Percentiles rank a stretch among this genome's conserved stretches.
Evolutionary conservation across 805 yeast genomes (phyloP).

Genomic region (Candida succiphila): DNA sequence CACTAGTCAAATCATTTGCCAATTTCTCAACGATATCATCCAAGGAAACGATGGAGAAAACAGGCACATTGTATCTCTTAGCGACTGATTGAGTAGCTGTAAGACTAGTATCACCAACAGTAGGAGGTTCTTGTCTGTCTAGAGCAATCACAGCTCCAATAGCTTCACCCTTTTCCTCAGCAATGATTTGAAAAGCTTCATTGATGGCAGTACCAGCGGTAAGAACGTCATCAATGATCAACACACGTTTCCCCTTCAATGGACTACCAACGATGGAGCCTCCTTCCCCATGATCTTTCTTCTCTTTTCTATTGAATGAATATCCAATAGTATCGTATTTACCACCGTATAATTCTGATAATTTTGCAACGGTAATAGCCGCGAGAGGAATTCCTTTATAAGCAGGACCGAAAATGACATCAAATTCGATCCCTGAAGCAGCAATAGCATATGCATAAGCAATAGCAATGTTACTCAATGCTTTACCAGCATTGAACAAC

Average conservation of each 20-base stretch:
- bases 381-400: constrained; percentile 96
- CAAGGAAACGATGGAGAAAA: constrained; percentile 68
- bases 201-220: constrained; percentile 98
- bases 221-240: constrained; percentile 94
- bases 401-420: constrained; percentile 93
- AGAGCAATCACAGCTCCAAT: constrained; percentile 85
- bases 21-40: constrained; percentile 63
- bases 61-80: constrained; percentile 69
- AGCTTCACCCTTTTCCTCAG: constrained; percentile 56
- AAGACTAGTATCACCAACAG: constrained; percentile 46
- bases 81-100: constrained; percentile 81
- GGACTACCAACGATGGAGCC: constrained; percentile 86
- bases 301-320: constrained; percentile 94
- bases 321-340: constrained; percentile 68
- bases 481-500: constrained; percentile 72
- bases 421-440: constrained; percentile 73
- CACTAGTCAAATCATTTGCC: constrained; percentile 40
- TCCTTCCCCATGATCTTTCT: constrained; percentile 98
- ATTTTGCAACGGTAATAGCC: constrained; percentile 84
- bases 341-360: constrained; percentile 83
- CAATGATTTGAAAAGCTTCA: constrained; percentile 81
- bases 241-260: constrained; percentile 58
- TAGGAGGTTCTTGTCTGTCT: constrained; percentile 90
- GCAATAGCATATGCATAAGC: constrained; percentile 88
- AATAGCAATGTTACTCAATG: constrained; percentile 71